Percentiles rank a stretch among this genome's conserved stretches.
phyloP scores from a whole-genome alignment of 163 green algal genomes.

The Chloromonas sp. region DNA sequence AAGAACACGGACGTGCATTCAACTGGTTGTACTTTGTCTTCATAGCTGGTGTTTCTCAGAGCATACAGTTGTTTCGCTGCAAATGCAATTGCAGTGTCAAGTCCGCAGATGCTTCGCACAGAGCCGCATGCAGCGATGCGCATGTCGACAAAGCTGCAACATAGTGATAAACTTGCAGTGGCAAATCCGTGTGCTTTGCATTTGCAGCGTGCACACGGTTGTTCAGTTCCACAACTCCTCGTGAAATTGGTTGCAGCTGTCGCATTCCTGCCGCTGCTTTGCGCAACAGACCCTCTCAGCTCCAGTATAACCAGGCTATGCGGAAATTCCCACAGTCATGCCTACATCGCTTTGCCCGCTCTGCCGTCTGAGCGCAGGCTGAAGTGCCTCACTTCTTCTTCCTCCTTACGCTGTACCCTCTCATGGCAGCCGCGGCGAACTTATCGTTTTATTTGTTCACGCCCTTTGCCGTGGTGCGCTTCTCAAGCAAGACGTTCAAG shows the following conservation, averaged over 20 bases:
- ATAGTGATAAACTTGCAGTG: not conserved
- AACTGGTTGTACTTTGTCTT: too few species aligned
- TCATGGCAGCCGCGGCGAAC: conserved; percentile 5
- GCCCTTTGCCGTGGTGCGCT: conserved; percentile 14
- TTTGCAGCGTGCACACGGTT: not conserved
- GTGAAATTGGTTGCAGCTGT: not conserved
- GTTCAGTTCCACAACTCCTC: not conserved
- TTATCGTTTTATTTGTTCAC: conserved; percentile 22
- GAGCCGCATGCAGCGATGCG: too few species aligned
- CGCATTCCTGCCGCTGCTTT: not conserved
- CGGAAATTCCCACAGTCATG: not conserved
- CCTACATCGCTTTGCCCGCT: conserved; percentile 5
- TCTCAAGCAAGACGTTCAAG: conserved; percentile 11
- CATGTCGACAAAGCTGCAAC: too few species aligned
- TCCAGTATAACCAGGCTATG: not conserved
- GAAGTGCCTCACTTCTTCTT: conserved; percentile 26
- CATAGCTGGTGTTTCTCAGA: too few species aligned
- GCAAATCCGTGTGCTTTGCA: not conserved
- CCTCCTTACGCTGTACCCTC: conserved; percentile 21
- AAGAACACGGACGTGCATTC: not conserved
- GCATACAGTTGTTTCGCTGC: too few species aligned
- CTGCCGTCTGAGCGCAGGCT: conserved; percentile 14
- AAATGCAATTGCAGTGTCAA: too few species aligned
- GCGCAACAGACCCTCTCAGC: not conserved
- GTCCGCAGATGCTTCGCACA: too few species aligned